These are phyloP conservation scores for Durio zibethinus DNA, from an alignment of 345 rosid genomes.

Conservation along the genomic window DNA sequence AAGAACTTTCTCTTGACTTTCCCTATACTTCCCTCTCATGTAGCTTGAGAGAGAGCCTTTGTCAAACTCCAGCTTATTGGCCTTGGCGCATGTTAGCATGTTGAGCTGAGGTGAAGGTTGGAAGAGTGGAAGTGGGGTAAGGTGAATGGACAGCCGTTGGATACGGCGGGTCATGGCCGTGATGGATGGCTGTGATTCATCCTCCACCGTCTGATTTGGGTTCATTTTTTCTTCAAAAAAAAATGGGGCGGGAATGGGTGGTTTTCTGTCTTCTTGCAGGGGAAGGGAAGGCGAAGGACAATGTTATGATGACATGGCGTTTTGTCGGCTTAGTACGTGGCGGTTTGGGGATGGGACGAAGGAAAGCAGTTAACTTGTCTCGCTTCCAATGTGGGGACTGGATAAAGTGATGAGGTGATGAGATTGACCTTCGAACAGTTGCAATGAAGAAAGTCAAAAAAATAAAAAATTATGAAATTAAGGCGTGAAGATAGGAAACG, in stretches of 20 bases:
- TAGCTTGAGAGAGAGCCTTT: conserved; percentile 35
- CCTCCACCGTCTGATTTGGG: conserved; percentile 23
- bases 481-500: too few species aligned
- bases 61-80: conserved; percentile 48
- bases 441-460: too few species aligned
- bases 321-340: conserved; percentile 22
- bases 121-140: conserved; percentile 26
- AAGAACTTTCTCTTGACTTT: conserved; percentile 60
- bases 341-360: conserved; percentile 14
- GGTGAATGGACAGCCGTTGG: conserved; percentile 50
- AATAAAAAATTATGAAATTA: too few species aligned
- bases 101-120: conserved; percentile 18
- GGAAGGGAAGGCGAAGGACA: neutral
- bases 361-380: conserved; percentile 35
- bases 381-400: conserved; percentile 31
- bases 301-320: conserved; percentile 22
- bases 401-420: neutral
- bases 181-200: conserved; percentile 22
- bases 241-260: neutral
- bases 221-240: neutral
- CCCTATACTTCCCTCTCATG: conserved; percentile 76
- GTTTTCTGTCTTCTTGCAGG: neutral
- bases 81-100: conserved; percentile 37
- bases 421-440: neutral
- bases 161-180: conserved; percentile 42